Percentiles rank a stretch among this genome's conserved stretches.
Conservation (phyloP, 768 basidiomycete species). For the Mycena filopes region DNA sequence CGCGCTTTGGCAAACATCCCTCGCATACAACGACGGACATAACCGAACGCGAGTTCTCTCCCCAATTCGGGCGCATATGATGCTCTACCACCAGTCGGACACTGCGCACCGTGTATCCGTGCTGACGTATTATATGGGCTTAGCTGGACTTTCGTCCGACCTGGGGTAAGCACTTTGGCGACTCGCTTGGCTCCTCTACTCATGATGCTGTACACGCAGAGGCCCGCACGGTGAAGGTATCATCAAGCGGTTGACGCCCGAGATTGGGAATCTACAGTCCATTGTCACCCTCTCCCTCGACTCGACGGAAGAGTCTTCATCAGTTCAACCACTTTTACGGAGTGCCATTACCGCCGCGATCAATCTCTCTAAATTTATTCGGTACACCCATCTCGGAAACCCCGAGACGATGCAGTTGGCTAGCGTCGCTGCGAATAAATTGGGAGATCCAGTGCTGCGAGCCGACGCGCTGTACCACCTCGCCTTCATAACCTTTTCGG, state of each 20-base stretch:
- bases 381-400: conserved; percentile 33
- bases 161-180: conserved; percentile 19
- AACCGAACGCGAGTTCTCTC: conserved; percentile 35
- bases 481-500: conserved; percentile 14
- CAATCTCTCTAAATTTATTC: conserved; percentile 32
- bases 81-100: conserved; percentile 29
- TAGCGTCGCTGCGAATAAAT: conserved; percentile 16
- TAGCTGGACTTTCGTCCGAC: conserved; percentile 30
- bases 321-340: conserved; percentile 26
- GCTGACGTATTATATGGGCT: conserved; percentile 33
- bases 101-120: conserved; percentile 22
- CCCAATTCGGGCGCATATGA: conserved; percentile 36
- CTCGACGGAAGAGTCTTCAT: conserved; percentile 12
- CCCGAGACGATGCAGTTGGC: conserved; percentile 27
- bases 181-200: neutral
- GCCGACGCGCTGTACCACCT: conserved; percentile 33
- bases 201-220: conserved; percentile 8
- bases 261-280: conserved; percentile 33
- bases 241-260: conserved; percentile 28
- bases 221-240: conserved; percentile 34
- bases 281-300: conserved; percentile 30
- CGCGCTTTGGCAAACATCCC: conserved; percentile 31
- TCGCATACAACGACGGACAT: conserved; percentile 31
- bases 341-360: conserved; percentile 31
- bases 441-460: conserved; percentile 22